Base-by-base conservation (phyloP, 75 land plant species). In the Ceratopteris richardii region DNA sequence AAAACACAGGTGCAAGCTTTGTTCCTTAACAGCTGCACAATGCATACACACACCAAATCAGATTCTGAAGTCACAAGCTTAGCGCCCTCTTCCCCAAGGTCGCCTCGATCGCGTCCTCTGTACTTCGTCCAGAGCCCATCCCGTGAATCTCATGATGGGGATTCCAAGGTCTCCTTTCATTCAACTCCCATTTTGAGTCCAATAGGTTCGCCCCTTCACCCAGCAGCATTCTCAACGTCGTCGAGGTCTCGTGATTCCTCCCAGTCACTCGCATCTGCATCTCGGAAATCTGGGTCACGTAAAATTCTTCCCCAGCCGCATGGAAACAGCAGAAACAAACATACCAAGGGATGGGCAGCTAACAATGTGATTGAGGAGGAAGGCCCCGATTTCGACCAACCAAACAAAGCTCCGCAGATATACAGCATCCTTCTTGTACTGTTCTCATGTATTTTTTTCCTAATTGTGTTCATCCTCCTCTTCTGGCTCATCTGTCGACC, bases 51-150 rank as follows among this genome's bases (percentile, higher is more conserved):
- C 64, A 68, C 79, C 20, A 83, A 81, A 30, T 69, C 81, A 9
- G 83, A 87, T 67, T 87, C 87, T 13, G 84, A 83, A 19, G 79
- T 71, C 51, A 78, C 83, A 51, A 82, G 90, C 73, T 26, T 82
- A 42, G 82, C 70, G 47, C 67, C 72, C 24, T 72, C 79, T 19
- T 73, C 77, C 20, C 87, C 54, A 22, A 25, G 28, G 7, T 26
- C 54, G 28, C 54, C 54, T 1, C 54, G 28, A 24, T 26, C 54
- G 23, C 25, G 28, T 1, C 59, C 28, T 40, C 62, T 22, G 52
- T 64, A 64, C 67, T 80, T 77, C 76, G 83, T 77, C 37, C 77
- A 80, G 62, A 71, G 76, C 56, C 88, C 88, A 0, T 84, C 88
- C 26, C 66, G 70, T 28, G 69, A 67, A 17, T 67, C 69, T 31